Evolutionary conservation across 257 asterid species (phyloP), one percentile per base, ranked within the genome.

Genomic region (Orobanche coerulescens): DNA sequence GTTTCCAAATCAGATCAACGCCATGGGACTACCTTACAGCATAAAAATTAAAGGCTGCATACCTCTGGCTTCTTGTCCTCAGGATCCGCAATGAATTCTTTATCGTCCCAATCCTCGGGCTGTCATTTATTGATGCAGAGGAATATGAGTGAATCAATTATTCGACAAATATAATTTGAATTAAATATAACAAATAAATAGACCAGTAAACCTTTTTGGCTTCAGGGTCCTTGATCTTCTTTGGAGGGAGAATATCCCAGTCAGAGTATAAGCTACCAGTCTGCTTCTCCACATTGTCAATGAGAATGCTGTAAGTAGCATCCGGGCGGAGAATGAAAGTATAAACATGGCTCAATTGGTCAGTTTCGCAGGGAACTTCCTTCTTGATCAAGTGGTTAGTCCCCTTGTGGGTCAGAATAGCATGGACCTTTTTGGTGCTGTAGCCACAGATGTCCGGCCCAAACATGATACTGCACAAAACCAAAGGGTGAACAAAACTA

Each of bases 101-200:
- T 82, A 0, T 84, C 97, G 69, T 90, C 95, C 97, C 97, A 90
- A 67, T 87, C 97, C 75, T 87, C 95, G 49, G 95, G 97, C 97
- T 90, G 75, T 40, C 39, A 74, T 42, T n/a, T 34, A 59, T 44
- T n/a, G 12, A 62, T 36, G 24, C 48, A 24, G 24, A 25, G 30
- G n/a, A 25, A n/a, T 23, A 28, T 24, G 39, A 25, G 40, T 7
- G 23, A 25, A 53, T 15, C 36, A 13, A 14, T 20, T 47, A 53
- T 0, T n/a, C 14, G 33, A 26, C 37, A 53, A 1, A n/a, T 13
- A 33, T 4, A 5, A 0, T n/a, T 47, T n/a, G 11, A 48, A 16
- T 9, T 1, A 9, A 52, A 44, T 20, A 4, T 0, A 15, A 20
- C 28, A 15, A 8, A 46, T 9, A 42, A 7, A 11, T 31, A 55